Evolutionary conservation across 108 stramenopile genomes (phyloP).

Genomic region (Conticribra weissflogii): DNA sequence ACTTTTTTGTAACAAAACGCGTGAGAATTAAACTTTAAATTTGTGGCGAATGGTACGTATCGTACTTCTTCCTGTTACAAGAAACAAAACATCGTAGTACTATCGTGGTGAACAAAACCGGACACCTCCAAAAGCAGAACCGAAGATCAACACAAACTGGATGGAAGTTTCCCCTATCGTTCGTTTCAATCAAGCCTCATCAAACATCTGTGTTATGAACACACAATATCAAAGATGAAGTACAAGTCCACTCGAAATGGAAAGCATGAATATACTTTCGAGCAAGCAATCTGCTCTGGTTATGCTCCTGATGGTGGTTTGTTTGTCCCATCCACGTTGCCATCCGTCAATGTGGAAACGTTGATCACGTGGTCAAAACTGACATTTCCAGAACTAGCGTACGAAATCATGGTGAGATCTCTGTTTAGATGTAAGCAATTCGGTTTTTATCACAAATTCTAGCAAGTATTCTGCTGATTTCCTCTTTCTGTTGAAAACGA

Average conservation of each 20-base stretch:
- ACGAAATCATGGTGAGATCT: slow-evolving; percentile 51
- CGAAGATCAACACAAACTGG: too few relatives aligned
- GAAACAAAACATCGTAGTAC: too few relatives aligned
- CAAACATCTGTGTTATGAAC: not conserved
- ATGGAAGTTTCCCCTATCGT: too few relatives aligned
- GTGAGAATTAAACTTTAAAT: too few relatives aligned
- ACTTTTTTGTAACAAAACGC: too few relatives aligned
- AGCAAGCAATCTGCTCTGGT: slow-evolving; percentile 75
- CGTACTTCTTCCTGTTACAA: too few relatives aligned
- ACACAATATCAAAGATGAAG: slow-evolving; percentile 62
- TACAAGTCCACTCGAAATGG: slow-evolving; percentile 72
- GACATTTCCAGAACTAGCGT: slow-evolving; percentile 64
- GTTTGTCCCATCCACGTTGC: slow-evolving; percentile 79
- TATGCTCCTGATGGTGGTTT: slow-evolving; percentile 90
- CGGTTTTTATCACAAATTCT: not conserved
- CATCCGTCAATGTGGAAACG: slow-evolving; percentile 37
- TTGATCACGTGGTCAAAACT: slow-evolving; percentile 60
- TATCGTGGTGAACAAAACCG: too few relatives aligned
- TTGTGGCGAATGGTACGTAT: too few relatives aligned
- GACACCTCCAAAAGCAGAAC: too few relatives aligned
- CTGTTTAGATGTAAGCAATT: not conserved
- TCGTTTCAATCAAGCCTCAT: not conserved
- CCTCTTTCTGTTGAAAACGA: not conserved
- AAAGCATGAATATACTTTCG: slow-evolving; percentile 60
- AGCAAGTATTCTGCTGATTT: not conserved